Base-by-base conservation (phyloP, 2,329 filamentous ascomycete species). In the Aquanectria penicillioides region DNA sequence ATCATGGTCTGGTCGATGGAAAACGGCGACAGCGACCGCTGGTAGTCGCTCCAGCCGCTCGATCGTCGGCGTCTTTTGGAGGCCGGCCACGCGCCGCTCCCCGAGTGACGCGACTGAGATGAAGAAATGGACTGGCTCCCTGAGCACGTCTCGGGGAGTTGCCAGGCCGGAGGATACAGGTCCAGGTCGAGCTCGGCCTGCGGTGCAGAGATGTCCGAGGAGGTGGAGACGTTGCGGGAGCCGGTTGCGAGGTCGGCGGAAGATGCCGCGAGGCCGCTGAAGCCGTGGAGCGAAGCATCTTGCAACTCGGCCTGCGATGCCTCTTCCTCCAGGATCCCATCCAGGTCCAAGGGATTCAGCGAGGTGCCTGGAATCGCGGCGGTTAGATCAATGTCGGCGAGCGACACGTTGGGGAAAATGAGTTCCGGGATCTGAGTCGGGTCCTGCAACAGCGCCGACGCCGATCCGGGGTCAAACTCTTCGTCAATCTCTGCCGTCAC, bases 1-100 rank as follows among this genome's bases (percentile, higher is more conserved):
- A 69, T 69, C 64, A 69, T 63, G 15, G 65, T 60, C 15, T 69
- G 66, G 36, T 69, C 67, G 6, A 63, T 38, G 1, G 64, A 66
- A 22, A 65, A 69, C 1, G 67, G 63, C 7, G 67, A 69, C 9
- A 69, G 36, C 1, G 60, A 59, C 25, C n/a, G 41, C 12, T 59
- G 63, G 36, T 38, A 56, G 2, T 50, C 40, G 9, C 43, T 56
- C 60, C 54, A 56, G 17, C 50, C 50, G n/a, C 54, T 47, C 6
- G 65, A 63, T 2, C 54, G 55, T 11, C 67, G 61, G 5, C 64
- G 59, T 8, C 64, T 53, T 13, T 68, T 69, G 20, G 40, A 22
- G 6, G 61, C 53, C 5, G 49, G 37, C 17, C 52, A 22, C 2
- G 48, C 31, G 9, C 53, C 51, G 3, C 43, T 41, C 8, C 33